Base-by-base conservation (phyloP, 441 rosid genomes). In the Populus hybrid region DNA sequence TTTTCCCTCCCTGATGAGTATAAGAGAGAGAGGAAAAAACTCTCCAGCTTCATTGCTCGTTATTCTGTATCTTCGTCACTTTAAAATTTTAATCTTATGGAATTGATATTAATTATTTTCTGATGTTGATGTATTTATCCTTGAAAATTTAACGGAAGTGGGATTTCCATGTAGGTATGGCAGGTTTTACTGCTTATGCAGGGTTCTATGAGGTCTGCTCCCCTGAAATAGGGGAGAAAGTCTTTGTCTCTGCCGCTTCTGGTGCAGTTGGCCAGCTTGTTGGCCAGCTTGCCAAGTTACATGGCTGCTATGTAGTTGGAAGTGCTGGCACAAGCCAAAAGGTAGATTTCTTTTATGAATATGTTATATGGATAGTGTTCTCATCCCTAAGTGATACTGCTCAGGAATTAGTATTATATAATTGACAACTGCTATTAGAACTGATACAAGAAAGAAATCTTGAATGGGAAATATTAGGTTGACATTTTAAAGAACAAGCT, bases 231-330 rank as follows among this genome's bases (percentile, higher is more conserved):
- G 95, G 92, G 35, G 98, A 91, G 1, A 74, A 67, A 57, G 89
- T 94, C 70, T 91, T 92, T 61, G 85, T 93, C 46, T 94, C 97
- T 74, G 95, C 96, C 0, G 95, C 97, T 69, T 88, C 95, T 0
- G 96, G 98, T 72, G 97, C 95, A 4, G 97, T 92, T 26, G 98
- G 98, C 21, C 98, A 93, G 79, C 94, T 93, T 76, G 97, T 92
- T 63, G 98, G 98, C 57, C 98, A 92, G 82, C 83, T 92, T 10
- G 97, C 98, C 78, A 93, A 93, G 84, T 75, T 90, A 79, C 88
- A 88, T 24, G 96, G 97, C 59, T 94, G 98, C 86, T 88, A 88
- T 68, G 93, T 92, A 5, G 96, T 92, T 84, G 97, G 98, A 67
- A 91, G 95, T 76, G 97, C 94, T 6, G 97, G 98, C 67, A 87